Evolutionary conservation across 306 rosid species (phyloP).

Genomic region (Malus asiatica): DNA sequence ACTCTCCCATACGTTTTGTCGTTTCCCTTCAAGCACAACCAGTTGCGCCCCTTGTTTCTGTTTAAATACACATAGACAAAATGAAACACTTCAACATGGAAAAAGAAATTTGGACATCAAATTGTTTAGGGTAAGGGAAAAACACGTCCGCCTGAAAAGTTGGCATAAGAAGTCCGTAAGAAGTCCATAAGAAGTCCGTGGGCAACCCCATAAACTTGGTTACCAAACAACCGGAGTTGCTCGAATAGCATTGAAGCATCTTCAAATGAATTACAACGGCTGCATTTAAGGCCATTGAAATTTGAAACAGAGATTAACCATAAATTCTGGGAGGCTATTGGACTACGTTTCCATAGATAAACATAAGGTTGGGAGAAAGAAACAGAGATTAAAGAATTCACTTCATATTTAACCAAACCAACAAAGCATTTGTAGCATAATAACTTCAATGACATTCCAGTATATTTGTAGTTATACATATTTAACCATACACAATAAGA

Average conservation of each 20-base stretch:
- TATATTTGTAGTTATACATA: too few relatives aligned
- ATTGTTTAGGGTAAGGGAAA: not conserved
- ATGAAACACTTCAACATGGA: too few relatives aligned
- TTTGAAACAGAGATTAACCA: slow-evolving; percentile 10
- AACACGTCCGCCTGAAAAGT: not conserved
- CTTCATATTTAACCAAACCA: not conserved
- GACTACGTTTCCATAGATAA: not conserved
- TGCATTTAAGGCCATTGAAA: slow-evolving; percentile 35
- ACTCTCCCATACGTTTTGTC: slow-evolving; percentile 72
- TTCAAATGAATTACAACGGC: slow-evolving; percentile 71
- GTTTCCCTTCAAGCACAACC: slow-evolving; percentile 79
- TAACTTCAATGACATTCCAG: not conserved
- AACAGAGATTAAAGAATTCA: not conserved
- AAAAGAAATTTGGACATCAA: not conserved
- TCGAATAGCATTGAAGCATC: slow-evolving; percentile 84
- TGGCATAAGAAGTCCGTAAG: slow-evolving; percentile 53
- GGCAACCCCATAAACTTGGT: slow-evolving; percentile 87
- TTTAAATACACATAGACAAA: not conserved
- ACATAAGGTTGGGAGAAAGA: not conserved
- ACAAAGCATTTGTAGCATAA: not conserved
- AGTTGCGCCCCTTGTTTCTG: slow-evolving; percentile 86
- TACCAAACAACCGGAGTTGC: slow-evolving; percentile 70
- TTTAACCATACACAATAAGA: not conserved
- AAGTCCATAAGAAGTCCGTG: slow-evolving; percentile 70
- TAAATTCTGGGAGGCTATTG: not conserved